Base-by-base conservation (phyloP, 177 flowering plant species). In the Vitis hybrid region DNA sequence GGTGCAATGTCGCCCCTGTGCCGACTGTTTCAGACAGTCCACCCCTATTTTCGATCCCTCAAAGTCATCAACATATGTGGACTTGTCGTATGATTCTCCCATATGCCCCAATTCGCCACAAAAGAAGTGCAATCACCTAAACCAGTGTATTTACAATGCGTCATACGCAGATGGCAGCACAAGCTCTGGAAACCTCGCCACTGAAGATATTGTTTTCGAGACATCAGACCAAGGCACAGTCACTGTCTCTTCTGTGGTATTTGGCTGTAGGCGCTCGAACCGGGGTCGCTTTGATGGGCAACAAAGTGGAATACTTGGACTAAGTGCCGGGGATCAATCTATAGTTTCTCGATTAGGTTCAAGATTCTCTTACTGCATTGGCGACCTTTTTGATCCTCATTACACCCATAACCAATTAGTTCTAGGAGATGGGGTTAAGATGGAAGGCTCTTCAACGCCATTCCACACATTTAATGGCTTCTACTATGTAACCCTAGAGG, bases 331-430 rank as follows among this genome's bases (percentile, higher is more conserved):
- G 4, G 3, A 24, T 1, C 0, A 50, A 5, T 79, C 82, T 0
- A 2, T 83, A 12, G n/a, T 59, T 2, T 19, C 55, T 13, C 71
- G 61, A 11, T 0, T 66, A 11, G 72, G 79, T 1, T 17, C 52
- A 1, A 77, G 70, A 56, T 84, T 84, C 61, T 79, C 84, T 0
- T 81, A 81, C 19, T 84, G 87, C 71, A 55, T 81, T 9, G 87
- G 84, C 0, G 73, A 58, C 22, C 8, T 69, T 1, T 66, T 58
- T 7, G 81, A 81, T 57, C 67, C 78, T 2, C 1, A 49, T 3
- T 74, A 75, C 14, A 4, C 1, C 14, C 56, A 22, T 31, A 76
- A 78, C 66, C 49, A n/a, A 1, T 51, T 84, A 13, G 10, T 71
- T 3, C 5, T 84, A 2, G 87, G 87, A 0, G 67, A 70, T 6